Evolutionary conservation across 495 filamentous ascomycete species (phyloP), one percentile per base, ranked within the genome.

Genomic region (Xylaria flabelliformis): DNA sequence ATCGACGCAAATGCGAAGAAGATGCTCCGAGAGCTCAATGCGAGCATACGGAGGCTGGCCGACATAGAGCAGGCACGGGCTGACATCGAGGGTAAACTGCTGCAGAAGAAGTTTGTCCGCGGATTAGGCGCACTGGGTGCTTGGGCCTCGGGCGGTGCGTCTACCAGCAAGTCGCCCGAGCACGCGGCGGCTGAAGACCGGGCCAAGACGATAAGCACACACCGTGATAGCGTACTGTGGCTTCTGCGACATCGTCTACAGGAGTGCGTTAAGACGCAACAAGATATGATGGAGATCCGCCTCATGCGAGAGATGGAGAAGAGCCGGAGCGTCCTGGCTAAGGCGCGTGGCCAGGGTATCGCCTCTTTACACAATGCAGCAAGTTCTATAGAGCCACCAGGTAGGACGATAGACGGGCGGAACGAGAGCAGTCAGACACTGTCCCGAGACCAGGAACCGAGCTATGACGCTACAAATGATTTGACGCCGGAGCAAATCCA

Each of bases 241-340:
- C 95, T 91, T 78, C 76, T 99, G 73, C 84, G 92, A 66, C 84
- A 90, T 66, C 86, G 88, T 74, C 79, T 99, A 50, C 92, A 96
- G 82, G 86, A 90, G 70, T 92, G 89, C 15, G 91, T 91, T 42
- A 84, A 89, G 80, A 88, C 92, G 73, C 95, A 98, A 84, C 87
- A 92, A 66, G 85, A 83, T 61, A 97, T 98, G 93, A 97, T 98
- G 84, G 96, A 97, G 82, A 92, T 91, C 77, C 81, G 96, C 76
- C 80, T 98, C 71, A 88, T 89, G 78, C 83, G 97, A 70, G 93
- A 94, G 77, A 85, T 94, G 77, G 97, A 98, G 85, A 94, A 91
- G 87, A 94, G 91, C 79, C 94, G 92, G 83, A 96, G 92, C 80
- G 87, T 95, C 61, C 81, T 97, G 71, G 92, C 94, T 71, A 96